phyloP scores from a whole-genome alignment of 192 early-diverging fungal species.

The Rhizoclosmatium sp. region DNA sequence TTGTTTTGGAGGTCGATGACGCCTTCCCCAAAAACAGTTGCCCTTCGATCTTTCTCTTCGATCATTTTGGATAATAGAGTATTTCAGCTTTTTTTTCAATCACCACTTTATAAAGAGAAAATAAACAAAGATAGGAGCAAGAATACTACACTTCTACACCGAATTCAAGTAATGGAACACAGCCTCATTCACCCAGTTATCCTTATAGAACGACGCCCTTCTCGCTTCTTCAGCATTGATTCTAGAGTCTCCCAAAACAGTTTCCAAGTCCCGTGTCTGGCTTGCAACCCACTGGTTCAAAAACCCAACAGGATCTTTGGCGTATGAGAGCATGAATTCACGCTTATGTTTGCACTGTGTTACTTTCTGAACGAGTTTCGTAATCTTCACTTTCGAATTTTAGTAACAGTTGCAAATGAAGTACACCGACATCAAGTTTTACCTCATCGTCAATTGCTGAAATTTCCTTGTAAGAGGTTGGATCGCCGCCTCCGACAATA shows the following conservation, averaged over 20 bases:
- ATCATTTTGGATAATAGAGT: too few species aligned
- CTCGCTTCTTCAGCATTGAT: constrained; percentile 80
- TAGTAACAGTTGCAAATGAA: not conserved
- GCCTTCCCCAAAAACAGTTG: too few species aligned
- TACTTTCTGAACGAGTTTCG: constrained; percentile 81
- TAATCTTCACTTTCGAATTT: constrained; percentile 55
- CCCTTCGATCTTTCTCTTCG: too few species aligned
- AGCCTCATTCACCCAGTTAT: constrained; percentile 85
- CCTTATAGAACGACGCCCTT: constrained; percentile 75
- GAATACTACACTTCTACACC: not conserved
- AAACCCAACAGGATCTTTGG: constrained; percentile 86
- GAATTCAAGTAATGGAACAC: constrained; percentile 83
- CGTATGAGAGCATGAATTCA: constrained; percentile 90
- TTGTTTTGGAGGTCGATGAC: too few species aligned
- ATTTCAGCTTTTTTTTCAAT: too few species aligned
- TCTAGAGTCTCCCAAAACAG: constrained; percentile 76
- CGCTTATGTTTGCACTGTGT: constrained; percentile 90
- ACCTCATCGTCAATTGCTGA: constrained; percentile 56
- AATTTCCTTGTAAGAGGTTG: constrained; percentile 47
- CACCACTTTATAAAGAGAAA: too few species aligned
- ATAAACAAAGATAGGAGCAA: too few species aligned
- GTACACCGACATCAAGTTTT: not conserved
- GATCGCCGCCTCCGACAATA: constrained; percentile 34
- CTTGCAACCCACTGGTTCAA: constrained; percentile 92
- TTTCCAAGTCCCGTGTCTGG: constrained; percentile 91